Percentiles rank a stretch among this genome's conserved stretches.
Evolutionary conservation across 768 basidiomycete species (phyloP).

Genomic region (Lyophyllum decastes): DNA sequence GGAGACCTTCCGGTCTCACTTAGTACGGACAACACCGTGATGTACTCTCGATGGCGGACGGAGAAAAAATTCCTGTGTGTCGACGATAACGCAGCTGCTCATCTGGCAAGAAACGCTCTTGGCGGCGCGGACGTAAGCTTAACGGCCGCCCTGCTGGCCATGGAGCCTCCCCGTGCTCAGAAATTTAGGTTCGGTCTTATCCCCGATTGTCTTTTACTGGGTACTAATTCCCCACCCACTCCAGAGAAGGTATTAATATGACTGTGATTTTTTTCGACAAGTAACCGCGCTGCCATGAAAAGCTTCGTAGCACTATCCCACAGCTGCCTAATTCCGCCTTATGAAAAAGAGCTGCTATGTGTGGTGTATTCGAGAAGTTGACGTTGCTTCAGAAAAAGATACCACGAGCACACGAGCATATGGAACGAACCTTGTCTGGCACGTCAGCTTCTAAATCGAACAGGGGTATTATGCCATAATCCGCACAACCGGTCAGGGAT

Average conservation of each 20-base stretch:
- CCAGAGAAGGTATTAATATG: constrained; percentile 11
- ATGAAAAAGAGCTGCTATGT: neutral
- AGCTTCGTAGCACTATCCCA: neutral
- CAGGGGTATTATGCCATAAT: neutral
- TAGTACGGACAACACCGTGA: constrained; percentile 30
- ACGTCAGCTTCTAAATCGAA: neutral
- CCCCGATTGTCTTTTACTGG: neutral
- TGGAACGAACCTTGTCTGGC: constrained; percentile 7
- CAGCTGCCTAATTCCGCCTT: neutral
- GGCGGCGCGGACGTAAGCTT: constrained; percentile 47
- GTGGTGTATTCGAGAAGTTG: neutral
- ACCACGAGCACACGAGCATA: neutral
- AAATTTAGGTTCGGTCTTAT: constrained; percentile 29
- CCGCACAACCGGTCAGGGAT: neutral
- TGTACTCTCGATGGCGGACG: constrained; percentile 36
- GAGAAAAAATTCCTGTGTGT: constrained; percentile 39
- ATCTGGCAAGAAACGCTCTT: constrained; percentile 51
- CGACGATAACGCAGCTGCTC: constrained; percentile 46
- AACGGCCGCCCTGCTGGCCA: constrained; percentile 36
- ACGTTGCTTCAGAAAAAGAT: neutral
- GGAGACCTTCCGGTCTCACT: constrained; percentile 30
- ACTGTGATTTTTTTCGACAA: constrained; percentile 12
- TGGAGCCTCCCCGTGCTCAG: constrained; percentile 34
- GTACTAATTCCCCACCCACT: neutral
- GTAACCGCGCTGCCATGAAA: neutral